Evolutionary conservation across 805 yeast genomes (phyloP), one percentile per base, ranked within the genome.

Genomic region (Zygosaccharomyces rouxii): DNA sequence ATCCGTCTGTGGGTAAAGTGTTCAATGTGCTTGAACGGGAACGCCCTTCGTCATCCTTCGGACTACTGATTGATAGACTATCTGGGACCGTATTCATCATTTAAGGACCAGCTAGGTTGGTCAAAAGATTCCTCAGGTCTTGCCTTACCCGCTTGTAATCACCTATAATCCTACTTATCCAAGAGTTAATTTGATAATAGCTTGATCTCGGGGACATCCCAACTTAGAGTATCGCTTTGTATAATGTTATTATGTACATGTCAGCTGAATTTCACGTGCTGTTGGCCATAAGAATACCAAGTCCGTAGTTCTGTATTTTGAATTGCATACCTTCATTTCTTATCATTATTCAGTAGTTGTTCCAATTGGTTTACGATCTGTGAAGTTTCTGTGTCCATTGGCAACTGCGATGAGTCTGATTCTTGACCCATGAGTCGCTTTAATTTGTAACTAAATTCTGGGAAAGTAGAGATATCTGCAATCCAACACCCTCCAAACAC

Each of bases 401-500:
- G 79, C 62, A 67, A 42, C 56, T 71, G 72, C 47, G 69, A 67
- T n/a, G 45, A 22, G 50, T 80, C 79, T 25, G 77, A 79, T 45
- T 78, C 78, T 44, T 79, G 80, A 9, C 94, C 95, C 35, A 95
- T 94, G 57, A 86, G 67, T 44, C 71, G 64, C 64, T 81, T 83
- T 81, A 86, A 78, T 60, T 76, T 76, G 70, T 72, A 72, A 2
- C 90, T 84, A 64, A 89, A 86, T 62, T 89, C 96, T 48, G 74
- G 71, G 41, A 84, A 72, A 25, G 71, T 73, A 6, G 86, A 77
- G 9, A 89, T 83, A 60, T 89, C 95, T 67, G 77, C 74, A 35
- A 81, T 72, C 96, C 96, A 89, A 58, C 88, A 82, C 2, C 81
- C 73, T 2, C 95, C 95, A 35, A 86, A 78, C 1, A 82, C 71